Conservation (phyloP, 768 basidiomycete species). For the Mycena chlorophos region DNA sequence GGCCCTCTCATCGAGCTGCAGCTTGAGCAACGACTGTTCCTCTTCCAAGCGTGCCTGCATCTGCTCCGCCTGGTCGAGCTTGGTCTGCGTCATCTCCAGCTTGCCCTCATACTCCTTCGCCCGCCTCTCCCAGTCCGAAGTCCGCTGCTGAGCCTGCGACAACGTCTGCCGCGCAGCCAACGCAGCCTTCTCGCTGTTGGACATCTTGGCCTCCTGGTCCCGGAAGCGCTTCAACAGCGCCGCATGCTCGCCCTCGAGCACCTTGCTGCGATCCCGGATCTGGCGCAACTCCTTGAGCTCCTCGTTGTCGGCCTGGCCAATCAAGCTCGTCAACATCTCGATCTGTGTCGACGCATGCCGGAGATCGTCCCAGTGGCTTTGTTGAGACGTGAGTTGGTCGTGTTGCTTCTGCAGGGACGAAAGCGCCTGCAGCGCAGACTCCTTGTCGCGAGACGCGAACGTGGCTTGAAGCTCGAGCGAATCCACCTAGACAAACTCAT, state of each 20-base stretch:
- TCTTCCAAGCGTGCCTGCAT: constrained; percentile 64
- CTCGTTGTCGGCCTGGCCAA: constrained; percentile 65
- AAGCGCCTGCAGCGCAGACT: constrained; percentile 52
- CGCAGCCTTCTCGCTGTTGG: constrained; percentile 62
- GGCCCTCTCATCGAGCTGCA: constrained; percentile 77
- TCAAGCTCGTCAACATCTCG: constrained; percentile 58
- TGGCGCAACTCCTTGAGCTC: constrained; percentile 72
- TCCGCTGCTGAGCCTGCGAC: constrained; percentile 72
- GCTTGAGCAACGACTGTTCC: constrained; percentile 64
- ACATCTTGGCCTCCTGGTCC: constrained; percentile 64
- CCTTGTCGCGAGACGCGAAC: constrained; percentile 63
- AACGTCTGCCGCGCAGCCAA: constrained; percentile 61
- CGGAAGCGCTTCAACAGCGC: constrained; percentile 70
- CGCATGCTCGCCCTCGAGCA: constrained; percentile 66
- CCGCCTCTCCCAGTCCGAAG: constrained; percentile 79
- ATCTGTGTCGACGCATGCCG: constrained; percentile 72
- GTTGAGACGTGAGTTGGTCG: constrained; percentile 59
- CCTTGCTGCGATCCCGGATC: constrained; percentile 60
- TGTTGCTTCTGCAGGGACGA: constrained; percentile 57
- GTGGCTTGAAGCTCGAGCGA: constrained; percentile 59
- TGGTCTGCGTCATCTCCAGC: constrained; percentile 57
- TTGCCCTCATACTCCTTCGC: constrained; percentile 69
- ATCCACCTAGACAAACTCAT: constrained; percentile 47
- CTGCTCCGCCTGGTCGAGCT: constrained; percentile 69
- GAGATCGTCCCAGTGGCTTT: constrained; percentile 78